A percentile compares a stretch with the other conserved stretches of the same genome.
Evolutionary conservation across 2,329 filamentous ascomycete genomes (phyloP).

Genomic region (Camillea tinctor): DNA sequence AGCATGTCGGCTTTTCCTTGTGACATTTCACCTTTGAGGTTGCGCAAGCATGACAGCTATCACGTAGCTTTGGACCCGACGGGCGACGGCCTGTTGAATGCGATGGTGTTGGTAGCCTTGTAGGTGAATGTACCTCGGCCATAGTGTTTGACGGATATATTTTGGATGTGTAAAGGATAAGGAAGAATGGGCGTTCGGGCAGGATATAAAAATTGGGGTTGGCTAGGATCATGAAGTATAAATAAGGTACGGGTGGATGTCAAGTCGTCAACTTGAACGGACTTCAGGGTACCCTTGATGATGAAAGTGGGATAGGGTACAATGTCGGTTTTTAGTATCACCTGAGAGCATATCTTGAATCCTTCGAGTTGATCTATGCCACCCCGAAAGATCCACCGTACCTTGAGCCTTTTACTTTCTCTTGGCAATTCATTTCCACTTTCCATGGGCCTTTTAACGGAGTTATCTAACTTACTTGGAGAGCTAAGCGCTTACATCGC

Average conservation of each 20-base stretch:
- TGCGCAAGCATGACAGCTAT: constrained; percentile 38
- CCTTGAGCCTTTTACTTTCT: neutral
- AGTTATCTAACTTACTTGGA: neutral
- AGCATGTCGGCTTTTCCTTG: constrained; percentile 35
- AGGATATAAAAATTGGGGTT: neutral
- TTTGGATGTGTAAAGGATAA: neutral
- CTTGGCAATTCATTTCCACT: neutral
- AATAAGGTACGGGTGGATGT: neutral
- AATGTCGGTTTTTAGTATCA: neutral
- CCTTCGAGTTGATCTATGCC: neutral
- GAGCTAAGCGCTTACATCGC: neutral
- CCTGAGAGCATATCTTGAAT: neutral
- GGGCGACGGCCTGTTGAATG: neutral
- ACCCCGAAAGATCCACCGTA: neutral
- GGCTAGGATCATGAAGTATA: neutral
- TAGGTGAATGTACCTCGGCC: neutral
- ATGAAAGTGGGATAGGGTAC: neutral
- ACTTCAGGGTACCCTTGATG: neutral
- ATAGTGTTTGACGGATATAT: neutral
- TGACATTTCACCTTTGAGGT: constrained; percentile 36
- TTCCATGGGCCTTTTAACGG: neutral
- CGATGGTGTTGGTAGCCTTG: neutral
- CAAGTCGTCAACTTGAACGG: neutral
- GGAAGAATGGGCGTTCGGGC: neutral
- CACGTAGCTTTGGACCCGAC: constrained; percentile 27